A percentile compares a stretch with the other conserved stretches of the same genome.
Conservation (phyloP, 345 rosid genomes). For the Linum usitatissimum region DNA sequence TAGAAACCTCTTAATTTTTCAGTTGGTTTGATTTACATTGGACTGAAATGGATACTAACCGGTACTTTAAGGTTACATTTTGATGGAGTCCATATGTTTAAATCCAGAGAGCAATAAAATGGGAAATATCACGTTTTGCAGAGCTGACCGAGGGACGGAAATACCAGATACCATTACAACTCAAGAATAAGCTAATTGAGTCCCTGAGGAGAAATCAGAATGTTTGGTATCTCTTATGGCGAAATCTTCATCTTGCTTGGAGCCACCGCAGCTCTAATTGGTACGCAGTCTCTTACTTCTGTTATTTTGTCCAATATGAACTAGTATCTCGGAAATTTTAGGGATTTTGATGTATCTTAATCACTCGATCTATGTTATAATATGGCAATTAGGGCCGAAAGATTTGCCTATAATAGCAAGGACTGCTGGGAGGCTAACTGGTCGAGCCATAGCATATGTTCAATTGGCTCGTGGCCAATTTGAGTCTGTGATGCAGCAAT, state of each 20-base stretch:
- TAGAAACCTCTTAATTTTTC: no score
- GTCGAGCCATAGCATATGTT: conserved; percentile 71
- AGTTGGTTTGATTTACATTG: no score
- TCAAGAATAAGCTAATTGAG: no score
- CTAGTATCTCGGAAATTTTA: not conserved
- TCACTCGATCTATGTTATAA: no score
- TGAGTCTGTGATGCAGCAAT: conserved; percentile 66
- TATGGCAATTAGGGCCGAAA: conserved; percentile 48
- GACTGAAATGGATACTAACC: no score
- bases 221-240: conserved; percentile 64
- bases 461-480: conserved; percentile 87
- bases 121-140: no score
- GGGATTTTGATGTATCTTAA: not conserved
- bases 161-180: no score
- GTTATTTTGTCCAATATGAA: not conserved
- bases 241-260: conserved; percentile 56
- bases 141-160: no score
- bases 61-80: no score
- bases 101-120: no score
- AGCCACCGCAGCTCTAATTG: conserved; percentile 56
- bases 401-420: conserved; percentile 70
- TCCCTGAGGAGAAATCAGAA: not conserved
- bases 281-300: conserved; percentile 18
- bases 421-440: conserved; percentile 67
- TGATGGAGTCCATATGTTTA: no score